A percentile compares a stretch with the other conserved stretches of the same genome.
These are phyloP conservation scores for Lumnitzera racemosa DNA, from an alignment of 345 rosid genomes.

Conservation along the genomic window DNA sequence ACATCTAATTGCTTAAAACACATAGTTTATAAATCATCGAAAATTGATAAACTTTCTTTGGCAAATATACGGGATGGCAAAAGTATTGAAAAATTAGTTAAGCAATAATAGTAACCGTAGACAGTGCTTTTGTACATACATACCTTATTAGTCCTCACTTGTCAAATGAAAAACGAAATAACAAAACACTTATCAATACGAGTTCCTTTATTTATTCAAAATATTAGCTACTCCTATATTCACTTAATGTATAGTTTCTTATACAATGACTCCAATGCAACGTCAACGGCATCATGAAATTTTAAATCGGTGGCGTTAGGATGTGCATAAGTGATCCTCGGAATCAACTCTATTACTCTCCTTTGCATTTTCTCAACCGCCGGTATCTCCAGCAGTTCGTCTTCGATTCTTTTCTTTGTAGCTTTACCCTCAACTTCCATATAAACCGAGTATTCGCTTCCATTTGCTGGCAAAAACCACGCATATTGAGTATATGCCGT, in stretches of 20 bases:
- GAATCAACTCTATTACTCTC: conserved; percentile 31
- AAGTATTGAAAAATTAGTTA: too few relatives aligned
- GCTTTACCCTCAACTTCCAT: conserved; percentile 13
- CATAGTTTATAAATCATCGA: too few relatives aligned
- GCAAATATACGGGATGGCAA: too few relatives aligned
- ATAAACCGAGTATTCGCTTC: conserved; percentile 32
- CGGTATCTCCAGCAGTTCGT: conserved; percentile 25
- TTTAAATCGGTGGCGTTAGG: conserved; percentile 32
- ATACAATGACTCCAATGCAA: conserved; percentile 27
- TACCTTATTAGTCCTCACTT: too few relatives aligned
- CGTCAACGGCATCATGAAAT: conserved; percentile 44
- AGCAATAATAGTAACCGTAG: too few relatives aligned
- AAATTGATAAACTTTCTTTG: too few relatives aligned
- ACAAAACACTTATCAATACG: too few relatives aligned
- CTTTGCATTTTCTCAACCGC: conserved; percentile 24
- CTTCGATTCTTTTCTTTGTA: conserved; percentile 18
- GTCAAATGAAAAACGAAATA: too few relatives aligned
- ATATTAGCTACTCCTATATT: too few relatives aligned
- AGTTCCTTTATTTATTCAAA: too few relatives aligned
- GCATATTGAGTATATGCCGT: conserved; percentile 52
- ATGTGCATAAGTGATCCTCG: conserved; percentile 39
- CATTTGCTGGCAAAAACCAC: conserved; percentile 36
- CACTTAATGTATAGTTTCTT: neutral
- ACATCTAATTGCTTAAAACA: too few relatives aligned
- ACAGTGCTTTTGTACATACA: too few relatives aligned